Evolutionary conservation across 73 alveolate genomes (phyloP).

Genomic region (Urostyla sp.): DNA sequence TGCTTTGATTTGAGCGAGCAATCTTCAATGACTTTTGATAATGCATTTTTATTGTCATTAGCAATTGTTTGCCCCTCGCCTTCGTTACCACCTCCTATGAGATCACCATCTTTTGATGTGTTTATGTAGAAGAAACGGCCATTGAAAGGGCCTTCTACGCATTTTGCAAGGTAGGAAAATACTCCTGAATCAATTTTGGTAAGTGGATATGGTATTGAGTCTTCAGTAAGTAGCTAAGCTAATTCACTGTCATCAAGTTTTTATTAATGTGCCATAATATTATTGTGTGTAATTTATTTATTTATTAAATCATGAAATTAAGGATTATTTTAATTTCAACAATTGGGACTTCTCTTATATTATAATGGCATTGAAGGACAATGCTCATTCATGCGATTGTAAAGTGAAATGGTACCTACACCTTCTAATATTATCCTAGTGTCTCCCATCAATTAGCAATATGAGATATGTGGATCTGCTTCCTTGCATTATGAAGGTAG

Average conservation of each 20-base stretch:
- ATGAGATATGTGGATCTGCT: conserved; percentile 70
- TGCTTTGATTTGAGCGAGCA: conserved; percentile 65
- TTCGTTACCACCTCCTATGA: conserved; percentile 42
- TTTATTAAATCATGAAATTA: too few relatives aligned
- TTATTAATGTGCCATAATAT: too few relatives aligned
- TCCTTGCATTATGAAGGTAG: conserved; percentile 66
- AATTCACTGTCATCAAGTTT: too few relatives aligned
- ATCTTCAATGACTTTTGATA: conserved; percentile 56
- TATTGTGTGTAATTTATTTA: too few relatives aligned
- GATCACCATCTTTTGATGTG: conserved; percentile 34
- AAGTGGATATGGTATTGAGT: too few relatives aligned
- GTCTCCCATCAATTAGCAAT: conserved; percentile 79
- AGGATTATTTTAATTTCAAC: conserved; percentile 51
- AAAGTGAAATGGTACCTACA: conserved; percentile 58
- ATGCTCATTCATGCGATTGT: conserved; percentile 72
- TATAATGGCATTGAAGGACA: conserved; percentile 61
- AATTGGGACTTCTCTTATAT: conserved; percentile 57
- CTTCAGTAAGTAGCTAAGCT: too few relatives aligned
- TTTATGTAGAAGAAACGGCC: conserved; percentile 36
- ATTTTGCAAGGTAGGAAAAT: conserved; percentile 46
- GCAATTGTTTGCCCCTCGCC: too few relatives aligned
- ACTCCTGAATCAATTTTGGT: conserved; percentile 66
- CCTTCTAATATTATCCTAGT: conserved; percentile 46
- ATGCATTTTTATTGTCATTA: too few relatives aligned
- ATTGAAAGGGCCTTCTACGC: conserved; percentile 30